phyloP scores from a whole-genome alignment of 1,139 yeast species.

The Scheffersomyces quercinus region DNA sequence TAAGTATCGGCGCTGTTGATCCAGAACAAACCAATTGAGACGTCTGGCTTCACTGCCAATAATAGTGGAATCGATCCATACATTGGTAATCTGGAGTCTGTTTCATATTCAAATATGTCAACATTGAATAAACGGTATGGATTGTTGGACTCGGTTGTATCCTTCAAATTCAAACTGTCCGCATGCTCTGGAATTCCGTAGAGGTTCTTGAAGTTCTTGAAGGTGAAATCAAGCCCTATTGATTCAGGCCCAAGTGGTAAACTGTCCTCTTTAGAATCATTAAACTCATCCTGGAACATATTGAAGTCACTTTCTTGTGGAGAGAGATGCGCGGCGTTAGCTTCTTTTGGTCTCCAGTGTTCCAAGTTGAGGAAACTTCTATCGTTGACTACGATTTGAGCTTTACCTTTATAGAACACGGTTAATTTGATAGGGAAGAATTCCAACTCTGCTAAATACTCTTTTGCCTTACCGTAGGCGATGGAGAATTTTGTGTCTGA shows the following conservation, averaged over 20 bases:
- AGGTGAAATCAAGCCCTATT: slow-evolving; percentile 72
- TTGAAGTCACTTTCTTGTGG: slow-evolving; percentile 60
- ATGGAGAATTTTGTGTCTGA: slow-evolving; percentile 25
- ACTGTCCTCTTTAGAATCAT: slow-evolving; percentile 59
- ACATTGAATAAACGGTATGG: slow-evolving; percentile 91
- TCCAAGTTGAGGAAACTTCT: slow-evolving; percentile 73
- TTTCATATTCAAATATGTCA: slow-evolving; percentile 91
- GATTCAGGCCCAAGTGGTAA: slow-evolving; percentile 90
- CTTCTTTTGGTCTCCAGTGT: slow-evolving; percentile 57
- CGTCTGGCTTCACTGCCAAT: slow-evolving; percentile 61
- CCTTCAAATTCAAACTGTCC: slow-evolving; percentile 69
- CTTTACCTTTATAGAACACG: slow-evolving; percentile 43
- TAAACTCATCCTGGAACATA: slow-evolving; percentile 60
- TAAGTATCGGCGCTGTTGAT: slow-evolving; percentile 91
- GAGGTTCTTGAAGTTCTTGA: slow-evolving; percentile 60
- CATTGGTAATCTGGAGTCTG: slow-evolving; percentile 82
- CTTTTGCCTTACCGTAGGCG: slow-evolving; percentile 40
- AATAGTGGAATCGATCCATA: slow-evolving; percentile 92
- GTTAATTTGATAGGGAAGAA: slow-evolving; percentile 55
- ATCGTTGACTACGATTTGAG: slow-evolving; percentile 65
- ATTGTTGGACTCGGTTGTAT: slow-evolving; percentile 52
- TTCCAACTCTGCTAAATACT: slow-evolving; percentile 40
- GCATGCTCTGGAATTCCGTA: slow-evolving; percentile 98
- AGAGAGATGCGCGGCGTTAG: slow-evolving; percentile 39
- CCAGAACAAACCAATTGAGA: slow-evolving; percentile 85